A percentile compares a stretch with the other conserved stretches of the same genome.
These are phyloP conservation scores for Seiridium cupressi DNA, from an alignment of 2,329 filamentous ascomycete genomes.

Conservation along the genomic window DNA sequence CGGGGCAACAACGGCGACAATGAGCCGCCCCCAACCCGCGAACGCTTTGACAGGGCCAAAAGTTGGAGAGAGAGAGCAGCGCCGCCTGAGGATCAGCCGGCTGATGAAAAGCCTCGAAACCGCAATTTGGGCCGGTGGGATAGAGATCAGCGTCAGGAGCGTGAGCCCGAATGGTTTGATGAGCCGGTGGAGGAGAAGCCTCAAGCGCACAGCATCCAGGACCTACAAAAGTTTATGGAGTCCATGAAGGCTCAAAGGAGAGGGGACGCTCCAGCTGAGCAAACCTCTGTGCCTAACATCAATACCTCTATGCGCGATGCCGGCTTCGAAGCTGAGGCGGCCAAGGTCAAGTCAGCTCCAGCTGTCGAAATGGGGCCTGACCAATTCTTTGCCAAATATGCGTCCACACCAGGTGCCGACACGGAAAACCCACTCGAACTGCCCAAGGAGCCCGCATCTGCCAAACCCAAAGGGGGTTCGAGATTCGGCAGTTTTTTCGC, in stretches of 20 bases:
- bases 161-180: slow-evolving; percentile 91
- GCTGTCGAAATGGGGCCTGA: slow-evolving; percentile 68
- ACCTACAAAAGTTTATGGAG: slow-evolving; percentile 94
- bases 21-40: slow-evolving; percentile 36
- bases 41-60: slow-evolving; percentile 58
- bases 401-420: slow-evolving; percentile 36
- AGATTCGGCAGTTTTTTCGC: slow-evolving; percentile 83
- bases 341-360: slow-evolving; percentile 57
- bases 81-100: slow-evolving; percentile 8
- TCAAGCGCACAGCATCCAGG: slow-evolving; percentile 77
- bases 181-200: slow-evolving; percentile 66
- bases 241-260: slow-evolving; percentile 72
- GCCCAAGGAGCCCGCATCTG: slow-evolving; percentile 37
- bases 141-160: slow-evolving; percentile 60
- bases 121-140: slow-evolving; percentile 23
- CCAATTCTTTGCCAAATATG: slow-evolving; percentile 70
- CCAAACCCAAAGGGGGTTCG: slow-evolving; percentile 61
- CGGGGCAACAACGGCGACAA: slow-evolving; percentile 51
- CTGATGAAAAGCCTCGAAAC: slow-evolving; percentile 1
- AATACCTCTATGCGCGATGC: slow-evolving; percentile 35
- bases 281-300: slow-evolving; percentile 27
- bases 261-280: slow-evolving; percentile 30
- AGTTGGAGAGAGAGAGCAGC: slow-evolving; percentile 64
- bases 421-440: slow-evolving; percentile 53
- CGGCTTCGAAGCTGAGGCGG: slow-evolving; percentile 42